These are phyloP conservation scores for Mollisiaceae sp. DNA, from an alignment of 2,329 filamentous ascomycete genomes.

Conservation along the genomic window DNA sequence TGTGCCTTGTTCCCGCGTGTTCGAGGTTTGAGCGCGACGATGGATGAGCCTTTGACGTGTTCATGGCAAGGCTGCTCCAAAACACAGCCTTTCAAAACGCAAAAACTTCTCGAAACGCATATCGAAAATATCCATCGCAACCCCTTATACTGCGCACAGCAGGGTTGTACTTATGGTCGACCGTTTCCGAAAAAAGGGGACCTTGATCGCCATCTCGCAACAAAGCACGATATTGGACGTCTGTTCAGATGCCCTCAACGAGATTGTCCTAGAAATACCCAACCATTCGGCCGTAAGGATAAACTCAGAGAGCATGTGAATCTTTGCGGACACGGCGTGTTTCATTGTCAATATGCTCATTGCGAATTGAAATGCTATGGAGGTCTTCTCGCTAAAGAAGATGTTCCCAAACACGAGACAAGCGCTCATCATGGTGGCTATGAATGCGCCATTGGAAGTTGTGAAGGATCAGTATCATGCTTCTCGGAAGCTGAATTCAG, in stretches of 20 bases:
- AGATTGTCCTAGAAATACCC: background rate
- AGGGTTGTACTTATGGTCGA: background rate
- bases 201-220: constrained; percentile 4
- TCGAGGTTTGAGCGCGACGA: background rate
- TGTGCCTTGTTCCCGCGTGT: too few relatives aligned
- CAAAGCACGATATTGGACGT: background rate
- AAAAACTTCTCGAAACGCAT: background rate
- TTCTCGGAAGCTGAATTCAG: background rate
- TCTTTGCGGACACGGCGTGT: background rate
- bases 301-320: constrained; percentile 9
- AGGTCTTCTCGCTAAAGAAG: background rate
- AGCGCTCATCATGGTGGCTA: background rate
- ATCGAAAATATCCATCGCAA: background rate
- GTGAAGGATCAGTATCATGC: background rate
- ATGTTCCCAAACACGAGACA: background rate
- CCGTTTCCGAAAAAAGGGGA: constrained; percentile 1
- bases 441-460: background rate
- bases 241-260: background rate
- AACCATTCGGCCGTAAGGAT: constrained; percentile 1
- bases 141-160: background rate
- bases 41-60: background rate
- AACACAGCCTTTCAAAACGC: background rate
- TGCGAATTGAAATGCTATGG: background rate
- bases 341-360: constrained; percentile 4
- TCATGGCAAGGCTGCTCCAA: background rate